Evolutionary conservation across 495 filamentous ascomycete genomes (phyloP), one percentile per base, ranked within the genome.

Genomic region (Penicillium atrosanguineum): DNA sequence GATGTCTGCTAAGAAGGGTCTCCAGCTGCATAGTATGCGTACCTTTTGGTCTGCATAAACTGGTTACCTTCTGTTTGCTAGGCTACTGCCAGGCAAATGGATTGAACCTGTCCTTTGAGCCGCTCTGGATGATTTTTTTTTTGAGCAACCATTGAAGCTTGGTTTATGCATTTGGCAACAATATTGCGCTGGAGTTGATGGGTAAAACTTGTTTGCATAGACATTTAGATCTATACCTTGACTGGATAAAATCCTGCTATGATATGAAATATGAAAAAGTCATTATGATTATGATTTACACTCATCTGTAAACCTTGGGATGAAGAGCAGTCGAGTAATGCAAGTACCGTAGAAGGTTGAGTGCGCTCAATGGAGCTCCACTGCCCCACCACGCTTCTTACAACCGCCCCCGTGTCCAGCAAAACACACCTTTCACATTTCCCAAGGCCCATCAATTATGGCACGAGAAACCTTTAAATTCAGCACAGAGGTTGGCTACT

Each of bases 401-500:
- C 31, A 34, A 2, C 11, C 16, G 37, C 37, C 38, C 38, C 6
- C 38, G 44, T 25, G 14, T 28, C 44, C 44, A 19, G 11, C 20
- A 15, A 18, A 26, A 46, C 23, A 16, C 11, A 16, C 21, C 26
- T 19, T 5, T 6, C 29, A 28, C 16, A 4, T 12, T 37, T 34
- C 11, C 3, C 16, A 40, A 19, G n/a, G 19, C 9, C 6, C 38
- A 7, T 19, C 38, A 19, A 52, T 12, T 29, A 52, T 53, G 44
- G 15, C 36, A 7, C 20, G 20, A 41, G 14, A 52, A 54, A 51
- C 49, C 1, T 67, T 67, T 55, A 57, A 59, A 20, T 69, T 70
- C 47, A 58, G 63, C 51, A 83, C 81, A 8, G 80, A 90, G 4
- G 66, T 78, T 2, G 88, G 87, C 1, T 87, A 83, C 61, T 93